These are phyloP conservation scores for Santalum album DNA, from an alignment of 164 flowering plant genomes.

Conservation along the genomic window DNA sequence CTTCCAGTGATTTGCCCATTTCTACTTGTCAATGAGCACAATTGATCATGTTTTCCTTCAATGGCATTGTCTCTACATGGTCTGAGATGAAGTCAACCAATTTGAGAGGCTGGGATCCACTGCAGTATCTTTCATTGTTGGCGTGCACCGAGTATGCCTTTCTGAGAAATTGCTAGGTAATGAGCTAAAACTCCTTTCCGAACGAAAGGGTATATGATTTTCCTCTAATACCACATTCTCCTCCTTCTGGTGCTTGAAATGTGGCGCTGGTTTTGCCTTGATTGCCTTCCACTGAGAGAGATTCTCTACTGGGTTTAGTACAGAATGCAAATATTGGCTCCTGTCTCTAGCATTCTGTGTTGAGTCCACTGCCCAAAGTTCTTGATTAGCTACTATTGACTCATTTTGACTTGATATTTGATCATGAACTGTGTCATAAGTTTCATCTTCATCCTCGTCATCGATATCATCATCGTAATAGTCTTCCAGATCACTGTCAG, in stretches of 20 bases:
- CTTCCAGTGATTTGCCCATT: too few relatives aligned
- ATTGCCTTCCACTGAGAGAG: constrained; percentile 37
- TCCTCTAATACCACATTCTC: constrained; percentile 19
- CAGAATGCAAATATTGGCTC: constrained; percentile 19
- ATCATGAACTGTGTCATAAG: too few relatives aligned
- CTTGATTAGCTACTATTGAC: neutral
- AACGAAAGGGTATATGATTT: too few relatives aligned
- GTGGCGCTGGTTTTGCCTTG: constrained; percentile 21
- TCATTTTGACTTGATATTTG: too few relatives aligned
- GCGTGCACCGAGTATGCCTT: constrained; percentile 8
- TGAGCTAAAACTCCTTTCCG: neutral
- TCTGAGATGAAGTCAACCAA: constrained; percentile 19
- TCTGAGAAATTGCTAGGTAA: neutral
- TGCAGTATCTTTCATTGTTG: constrained; percentile 23
- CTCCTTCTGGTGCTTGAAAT: constrained; percentile 14
- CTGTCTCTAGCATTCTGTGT: constrained; percentile 12
- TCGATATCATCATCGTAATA: constrained; percentile 14
- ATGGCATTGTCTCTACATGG: constrained; percentile 3
- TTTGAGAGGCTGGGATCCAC: constrained; percentile 60
- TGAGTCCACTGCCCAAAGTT: neutral
- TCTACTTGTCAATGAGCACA: constrained; percentile 6
- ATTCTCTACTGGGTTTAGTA: constrained; percentile 42
- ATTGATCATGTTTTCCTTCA: neutral
- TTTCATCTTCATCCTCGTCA: constrained; percentile 11
- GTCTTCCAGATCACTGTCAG: constrained; percentile 23